A percentile compares a stretch with the other conserved stretches of the same genome.
These are phyloP conservation scores for Ceratobasidium sp. DNA, from an alignment of 1,284 basidiomycete species.

Conservation along the genomic window DNA sequence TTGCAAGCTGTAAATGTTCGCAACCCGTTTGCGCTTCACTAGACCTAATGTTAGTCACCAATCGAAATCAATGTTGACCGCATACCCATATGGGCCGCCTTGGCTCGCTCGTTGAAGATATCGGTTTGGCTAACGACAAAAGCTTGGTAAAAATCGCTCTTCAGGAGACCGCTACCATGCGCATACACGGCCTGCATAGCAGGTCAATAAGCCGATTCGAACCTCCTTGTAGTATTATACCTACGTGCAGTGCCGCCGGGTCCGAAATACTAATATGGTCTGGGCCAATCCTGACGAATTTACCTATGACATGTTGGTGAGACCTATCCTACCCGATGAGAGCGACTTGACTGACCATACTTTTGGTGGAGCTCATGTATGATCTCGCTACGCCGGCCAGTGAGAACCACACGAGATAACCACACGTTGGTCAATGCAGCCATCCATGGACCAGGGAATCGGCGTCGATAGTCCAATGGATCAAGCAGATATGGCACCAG, in stretches of 20 bases:
- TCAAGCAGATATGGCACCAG: slow-evolving; percentile 66
- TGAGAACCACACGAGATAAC: slow-evolving; percentile 69
- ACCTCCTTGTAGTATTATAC: not conserved
- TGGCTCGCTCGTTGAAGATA: not conserved
- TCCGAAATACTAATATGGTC: slow-evolving; percentile 88
- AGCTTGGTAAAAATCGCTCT: not conserved
- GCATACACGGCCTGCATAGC: not conserved
- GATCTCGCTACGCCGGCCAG: slow-evolving; percentile 75
- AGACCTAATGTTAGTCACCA: too few species aligned
- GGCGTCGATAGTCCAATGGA: slow-evolving; percentile 58
- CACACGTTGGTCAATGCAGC: slow-evolving; percentile 81
- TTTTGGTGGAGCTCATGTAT: slow-evolving; percentile 79
- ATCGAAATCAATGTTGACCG: too few species aligned
- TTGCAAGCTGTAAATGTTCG: not conserved
- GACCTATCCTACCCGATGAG: too few species aligned
- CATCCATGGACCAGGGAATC: slow-evolving; percentile 67
- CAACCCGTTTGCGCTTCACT: not conserved
- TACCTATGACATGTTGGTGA: too few species aligned
- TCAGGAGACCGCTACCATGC: not conserved
- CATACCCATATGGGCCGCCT: not conserved
- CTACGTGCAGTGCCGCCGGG: slow-evolving; percentile 72
- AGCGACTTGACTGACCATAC: slow-evolving; percentile 73
- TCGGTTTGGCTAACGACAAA: not conserved
- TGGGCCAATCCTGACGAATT: slow-evolving; percentile 83
- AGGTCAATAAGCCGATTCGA: too few species aligned